Evolutionary conservation across 306 rosid species (phyloP), one percentile per base, ranked within the genome.

Genomic region (Potentilla sterilis): DNA sequence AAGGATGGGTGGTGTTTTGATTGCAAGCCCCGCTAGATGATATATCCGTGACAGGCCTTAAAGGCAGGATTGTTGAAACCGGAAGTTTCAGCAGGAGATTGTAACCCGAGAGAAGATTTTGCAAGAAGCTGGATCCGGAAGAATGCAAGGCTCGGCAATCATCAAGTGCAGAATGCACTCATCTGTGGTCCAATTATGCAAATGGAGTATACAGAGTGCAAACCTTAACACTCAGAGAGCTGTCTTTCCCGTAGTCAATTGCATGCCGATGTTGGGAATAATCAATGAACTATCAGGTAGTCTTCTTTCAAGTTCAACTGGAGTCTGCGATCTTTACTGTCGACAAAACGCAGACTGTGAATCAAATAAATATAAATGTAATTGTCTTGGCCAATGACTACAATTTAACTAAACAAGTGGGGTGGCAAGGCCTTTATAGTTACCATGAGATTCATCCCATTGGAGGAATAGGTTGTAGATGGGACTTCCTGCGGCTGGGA

Each of bases 241-340:
- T 55, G 67, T 55, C 84, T 84, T 87, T 83, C 85, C 92, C 79
- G 72, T 85, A 4, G 32, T 44, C 44, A 41, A 73, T 21, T 72
- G 85, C 34, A 73, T 44, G 83, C 72, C 69, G 10, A 75, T 44
- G 83, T 67, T 57, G 24, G 83, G 81, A 65, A 79, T 77, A 46
- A 54, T 34, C 54, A 83, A 75, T 69, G 82, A 75, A 62, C 81
- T 87, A 76, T 84, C 89, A 32, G 40, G 5, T 37, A 48, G 57
- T 88, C 70, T 86, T 75, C 74, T 84, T 49, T 88, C 91, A 81
- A 43, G 80, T 63, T 87, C 90, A 59, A 54, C 55, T 68, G 93
- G 93, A 77, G 90, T 85, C 10, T 8, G 83, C 44, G 85, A 75
- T 87, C 72, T 85, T 61, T 88, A 96, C 96, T 93, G 90, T 18